These are phyloP conservation scores for Hymenoscyphus infarciens DNA, from an alignment of 2,329 filamentous ascomycete species.

Conservation along the genomic window DNA sequence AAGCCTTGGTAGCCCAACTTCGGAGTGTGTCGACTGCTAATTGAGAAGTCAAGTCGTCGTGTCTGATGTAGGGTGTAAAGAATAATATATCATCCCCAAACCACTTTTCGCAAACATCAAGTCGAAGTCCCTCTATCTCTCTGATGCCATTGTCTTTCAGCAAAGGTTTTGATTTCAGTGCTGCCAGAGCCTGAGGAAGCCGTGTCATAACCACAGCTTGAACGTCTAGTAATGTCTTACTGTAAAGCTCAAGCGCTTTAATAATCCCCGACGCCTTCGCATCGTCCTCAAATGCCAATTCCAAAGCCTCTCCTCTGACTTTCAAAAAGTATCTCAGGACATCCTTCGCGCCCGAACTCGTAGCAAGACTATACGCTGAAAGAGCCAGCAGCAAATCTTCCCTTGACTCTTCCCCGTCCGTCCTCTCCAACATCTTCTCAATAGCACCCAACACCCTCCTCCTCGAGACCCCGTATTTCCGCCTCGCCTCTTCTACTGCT, in stretches of 20 bases:
- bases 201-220: constrained; percentile 71
- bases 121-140: constrained; percentile 63
- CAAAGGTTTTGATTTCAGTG: constrained; percentile 66
- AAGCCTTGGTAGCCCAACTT: constrained; percentile 60
- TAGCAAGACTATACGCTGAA: constrained; percentile 77
- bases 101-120: constrained; percentile 78
- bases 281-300: constrained; percentile 53
- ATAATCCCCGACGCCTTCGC: constrained; percentile 50
- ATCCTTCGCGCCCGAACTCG: constrained; percentile 75
- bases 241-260: constrained; percentile 67
- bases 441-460: constrained; percentile 38
- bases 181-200: constrained; percentile 64
- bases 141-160: constrained; percentile 68
- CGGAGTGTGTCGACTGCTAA: constrained; percentile 59
- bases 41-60: constrained; percentile 66
- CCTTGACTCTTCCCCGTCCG: constrained; percentile 39
- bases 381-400: constrained; percentile 65
- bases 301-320: constrained; percentile 66
- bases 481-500: constrained; percentile 57
- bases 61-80: constrained; percentile 83
- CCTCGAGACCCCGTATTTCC: constrained; percentile 59
- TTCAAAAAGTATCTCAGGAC: constrained; percentile 75
- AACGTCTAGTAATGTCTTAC: constrained; percentile 72
- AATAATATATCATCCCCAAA: constrained; percentile 77
- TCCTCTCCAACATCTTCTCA: constrained; percentile 20